Percentiles rank a stretch among this genome's conserved stretches.
phyloP scores from a whole-genome alignment of 495 filamentous ascomycete species.

The Mytilinidion resinicola region DNA sequence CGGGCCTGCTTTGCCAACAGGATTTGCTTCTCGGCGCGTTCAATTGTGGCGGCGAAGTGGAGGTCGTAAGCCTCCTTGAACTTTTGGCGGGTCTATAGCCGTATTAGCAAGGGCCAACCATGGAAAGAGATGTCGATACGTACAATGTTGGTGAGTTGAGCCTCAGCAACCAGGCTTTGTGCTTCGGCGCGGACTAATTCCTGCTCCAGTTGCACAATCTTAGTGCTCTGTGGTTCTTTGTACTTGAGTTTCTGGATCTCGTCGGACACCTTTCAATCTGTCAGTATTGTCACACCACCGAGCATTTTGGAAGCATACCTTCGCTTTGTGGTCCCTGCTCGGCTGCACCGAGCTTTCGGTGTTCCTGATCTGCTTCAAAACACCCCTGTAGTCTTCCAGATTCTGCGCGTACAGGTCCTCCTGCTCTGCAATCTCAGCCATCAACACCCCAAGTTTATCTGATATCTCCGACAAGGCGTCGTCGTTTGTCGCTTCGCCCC shows the following conservation, averaged over 20 bases:
- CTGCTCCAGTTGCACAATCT: slow-evolving; percentile 79
- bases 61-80: slow-evolving; percentile 87
- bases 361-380: slow-evolving; percentile 86
- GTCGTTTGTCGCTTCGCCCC: slow-evolving; percentile 86
- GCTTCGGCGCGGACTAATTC: slow-evolving; percentile 94
- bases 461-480: slow-evolving; percentile 80
- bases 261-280: slow-evolving; percentile 54
- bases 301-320: slow-evolving; percentile 33
- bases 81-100: slow-evolving; percentile 65
- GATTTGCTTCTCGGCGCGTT: slow-evolving; percentile 92
- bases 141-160: slow-evolving; percentile 90
- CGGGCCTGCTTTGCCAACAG: slow-evolving; percentile 86
- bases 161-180: slow-evolving; percentile 91
- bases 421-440: slow-evolving; percentile 86
- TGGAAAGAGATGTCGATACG: slow-evolving; percentile 17
- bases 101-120: slow-evolving; percentile 5
- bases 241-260: slow-evolving; percentile 84
- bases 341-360: slow-evolving; percentile 92
- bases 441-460: slow-evolving; percentile 88
- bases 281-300: slow-evolving; percentile 1
- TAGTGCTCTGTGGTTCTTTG: slow-evolving; percentile 75
- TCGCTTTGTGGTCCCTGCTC: slow-evolving; percentile 72
- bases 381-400: slow-evolving; percentile 70
- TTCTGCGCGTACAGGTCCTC: slow-evolving; percentile 82
- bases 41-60: slow-evolving; percentile 81